These are phyloP conservation scores for Neopestalotiopsis clavispora DNA, from an alignment of 2,329 filamentous ascomycete species.

Conservation along the genomic window DNA sequence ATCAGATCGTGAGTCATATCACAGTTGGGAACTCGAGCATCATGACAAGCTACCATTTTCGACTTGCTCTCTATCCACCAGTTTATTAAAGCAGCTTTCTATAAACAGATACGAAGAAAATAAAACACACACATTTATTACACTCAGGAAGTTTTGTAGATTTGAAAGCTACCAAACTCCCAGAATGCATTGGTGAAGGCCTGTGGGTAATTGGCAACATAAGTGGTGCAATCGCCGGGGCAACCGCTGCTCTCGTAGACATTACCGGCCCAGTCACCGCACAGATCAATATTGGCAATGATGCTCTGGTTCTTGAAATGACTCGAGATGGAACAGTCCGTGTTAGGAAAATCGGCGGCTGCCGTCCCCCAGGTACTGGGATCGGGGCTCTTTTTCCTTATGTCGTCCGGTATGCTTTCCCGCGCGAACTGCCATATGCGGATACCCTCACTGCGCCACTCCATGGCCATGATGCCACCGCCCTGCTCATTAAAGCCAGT, in stretches of 20 bases:
- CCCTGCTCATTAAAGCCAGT: slow-evolving; percentile 54
- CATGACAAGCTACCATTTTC: too few species aligned
- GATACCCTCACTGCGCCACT: slow-evolving; percentile 65
- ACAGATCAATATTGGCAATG: slow-evolving; percentile 69
- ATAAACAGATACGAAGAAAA: too few species aligned
- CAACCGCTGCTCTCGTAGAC: slow-evolving; percentile 52
- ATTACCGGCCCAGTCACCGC: slow-evolving; percentile 58
- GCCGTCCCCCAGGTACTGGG: slow-evolving; percentile 67
- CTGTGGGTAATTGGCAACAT: slow-evolving; percentile 60
- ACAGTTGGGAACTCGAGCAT: too few species aligned
- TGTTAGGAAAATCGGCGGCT: slow-evolving; percentile 68
- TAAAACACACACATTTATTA: too few species aligned
- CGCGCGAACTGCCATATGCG: slow-evolving; percentile 66
- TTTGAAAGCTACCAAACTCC: slow-evolving; percentile 66
- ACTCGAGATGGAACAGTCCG: slow-evolving; percentile 60
- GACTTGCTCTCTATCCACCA: too few species aligned
- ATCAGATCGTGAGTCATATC: too few species aligned
- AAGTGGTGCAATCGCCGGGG: slow-evolving; percentile 60
- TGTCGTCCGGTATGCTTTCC: slow-evolving; percentile 53
- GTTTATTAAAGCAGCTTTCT: too few species aligned
- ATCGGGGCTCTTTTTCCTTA: slow-evolving; percentile 56
- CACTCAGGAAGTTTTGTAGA: slow-evolving; percentile 52
- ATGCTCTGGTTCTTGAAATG: slow-evolving; percentile 72
- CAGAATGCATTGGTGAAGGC: slow-evolving; percentile 66
- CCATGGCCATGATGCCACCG: slow-evolving; percentile 65